phyloP scores from a whole-genome alignment of 2,329 filamentous ascomycete species.

The Xylariaceae sp. region DNA sequence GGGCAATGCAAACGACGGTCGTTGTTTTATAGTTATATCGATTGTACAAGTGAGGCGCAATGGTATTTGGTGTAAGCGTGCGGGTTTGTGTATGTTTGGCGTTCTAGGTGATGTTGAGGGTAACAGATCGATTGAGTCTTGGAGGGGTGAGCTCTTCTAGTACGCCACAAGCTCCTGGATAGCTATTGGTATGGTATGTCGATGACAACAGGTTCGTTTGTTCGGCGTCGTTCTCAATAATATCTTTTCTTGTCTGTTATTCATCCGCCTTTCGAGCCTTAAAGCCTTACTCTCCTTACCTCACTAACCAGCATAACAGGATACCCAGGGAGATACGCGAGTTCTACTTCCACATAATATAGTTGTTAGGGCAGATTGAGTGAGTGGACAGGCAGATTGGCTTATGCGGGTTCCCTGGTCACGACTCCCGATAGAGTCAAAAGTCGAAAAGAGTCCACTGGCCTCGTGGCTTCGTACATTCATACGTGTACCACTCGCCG shows the following conservation, averaged over 20 bases:
- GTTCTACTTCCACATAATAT: slow-evolving; percentile 25
- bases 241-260: slow-evolving; percentile 3
- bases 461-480: slow-evolving; percentile 20
- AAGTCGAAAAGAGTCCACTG: slow-evolving; percentile 12
- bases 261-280: slow-evolving; percentile 9
- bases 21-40: slow-evolving; percentile 3
- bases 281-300: slow-evolving; percentile 7
- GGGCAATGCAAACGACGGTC: background rate
- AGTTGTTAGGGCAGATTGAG: slow-evolving; percentile 15
- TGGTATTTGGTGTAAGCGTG: slow-evolving; percentile 14
- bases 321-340: slow-evolving; percentile 8
- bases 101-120: slow-evolving; percentile 12
- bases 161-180: slow-evolving; percentile 4
- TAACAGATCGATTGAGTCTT: slow-evolving; percentile 6
- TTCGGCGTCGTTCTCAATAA: slow-evolving; percentile 9
- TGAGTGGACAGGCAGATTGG: slow-evolving; percentile 15
- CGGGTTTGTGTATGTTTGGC: slow-evolving; percentile 17
- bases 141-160: slow-evolving; percentile 11
- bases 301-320: slow-evolving; percentile 7
- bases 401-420: slow-evolving; percentile 21
- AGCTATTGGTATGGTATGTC: slow-evolving; percentile 7
- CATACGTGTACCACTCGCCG: slow-evolving; percentile 31
- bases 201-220: slow-evolving; percentile 8
- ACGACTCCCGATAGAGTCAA: slow-evolving; percentile 22
- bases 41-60: slow-evolving; percentile 2